A percentile compares a stretch with the other conserved stretches of the same genome.
These are phyloP conservation scores for Pyrenopolyporus hunteri DNA, from an alignment of 495 filamentous ascomycete genomes.

Conservation along the genomic window DNA sequence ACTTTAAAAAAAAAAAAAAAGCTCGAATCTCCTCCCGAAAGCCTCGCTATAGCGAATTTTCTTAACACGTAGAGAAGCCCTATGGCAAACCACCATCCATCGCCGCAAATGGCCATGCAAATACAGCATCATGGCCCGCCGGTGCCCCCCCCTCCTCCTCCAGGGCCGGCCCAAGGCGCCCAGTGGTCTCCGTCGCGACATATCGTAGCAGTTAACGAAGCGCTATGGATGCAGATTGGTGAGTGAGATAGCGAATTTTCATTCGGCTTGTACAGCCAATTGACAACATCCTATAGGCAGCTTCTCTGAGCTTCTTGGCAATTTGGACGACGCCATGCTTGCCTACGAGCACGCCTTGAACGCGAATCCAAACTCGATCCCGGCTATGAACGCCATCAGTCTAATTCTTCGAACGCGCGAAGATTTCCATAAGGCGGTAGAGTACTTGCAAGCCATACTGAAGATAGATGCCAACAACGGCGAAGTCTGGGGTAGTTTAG, in stretches of 20 bases:
- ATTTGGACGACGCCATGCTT: constrained; percentile 82
- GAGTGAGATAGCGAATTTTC: constrained; percentile 38
- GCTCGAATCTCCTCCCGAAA: constrained; percentile 1
- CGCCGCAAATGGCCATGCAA: constrained; percentile 62
- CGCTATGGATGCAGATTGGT: constrained; percentile 95
- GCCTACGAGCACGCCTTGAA: constrained; percentile 89
- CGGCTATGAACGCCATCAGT: constrained; percentile 93
- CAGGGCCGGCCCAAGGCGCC: constrained; percentile 39
- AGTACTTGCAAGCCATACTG: constrained; percentile 88
- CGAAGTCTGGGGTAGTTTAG: constrained; percentile 95
- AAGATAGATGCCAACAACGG: constrained; percentile 89
- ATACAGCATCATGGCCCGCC: constrained; percentile 61
- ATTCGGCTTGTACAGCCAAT: constrained; percentile 1
- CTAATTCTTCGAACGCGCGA: constrained; percentile 89
- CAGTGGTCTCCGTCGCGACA: constrained; percentile 52
- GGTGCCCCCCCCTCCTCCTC: constrained; percentile 49
- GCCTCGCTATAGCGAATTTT: constrained; percentile 9
- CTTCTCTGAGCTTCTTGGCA: constrained; percentile 85
- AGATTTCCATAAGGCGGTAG: constrained; percentile 91
- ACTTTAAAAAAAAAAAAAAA: too few species aligned
- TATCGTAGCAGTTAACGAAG: constrained; percentile 70
- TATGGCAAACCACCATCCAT: constrained; percentile 64
- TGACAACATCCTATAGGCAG: constrained; percentile 63
- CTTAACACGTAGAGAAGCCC: constrained; percentile 6
- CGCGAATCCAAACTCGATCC: constrained; percentile 87